Conservation (phyloP, 208 protist species). For the Acanthamoeba pearcei region DNA sequence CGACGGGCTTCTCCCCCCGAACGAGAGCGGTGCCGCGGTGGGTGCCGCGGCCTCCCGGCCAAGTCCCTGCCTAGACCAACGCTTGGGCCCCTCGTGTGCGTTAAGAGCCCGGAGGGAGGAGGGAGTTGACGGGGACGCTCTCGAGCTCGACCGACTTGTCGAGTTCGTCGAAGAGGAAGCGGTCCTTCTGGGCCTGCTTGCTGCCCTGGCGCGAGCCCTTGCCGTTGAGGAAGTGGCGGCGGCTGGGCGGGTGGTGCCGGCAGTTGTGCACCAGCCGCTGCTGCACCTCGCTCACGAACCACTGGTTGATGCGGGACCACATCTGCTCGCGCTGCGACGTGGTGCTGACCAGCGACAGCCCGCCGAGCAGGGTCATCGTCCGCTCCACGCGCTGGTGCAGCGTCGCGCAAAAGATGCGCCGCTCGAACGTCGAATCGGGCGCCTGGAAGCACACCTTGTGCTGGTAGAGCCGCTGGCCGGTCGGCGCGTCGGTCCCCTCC, state of each 20-base stretch:
- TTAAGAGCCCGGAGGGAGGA: too few species aligned
- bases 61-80: too few species aligned
- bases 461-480: background rate
- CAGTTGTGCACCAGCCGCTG: constrained; percentile 11
- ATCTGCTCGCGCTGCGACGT: constrained; percentile 21
- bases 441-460: background rate
- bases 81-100: too few species aligned
- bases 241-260: background rate
- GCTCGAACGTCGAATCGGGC: background rate
- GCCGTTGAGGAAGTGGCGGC: constrained; percentile 20
- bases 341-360: background rate
- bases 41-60: too few species aligned
- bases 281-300: background rate
- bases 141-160: background rate
- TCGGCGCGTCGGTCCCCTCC: background rate
- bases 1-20: too few species aligned
- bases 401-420: background rate
- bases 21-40: too few species aligned
- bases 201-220: constrained; percentile 20
- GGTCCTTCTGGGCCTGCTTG: background rate
- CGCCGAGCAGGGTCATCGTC: background rate
- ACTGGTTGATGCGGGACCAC: background rate
- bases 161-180: background rate
- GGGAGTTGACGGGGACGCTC: background rate
- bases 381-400: background rate